These are phyloP conservation scores for Ophiocordyceps camponoti-rufipedis DNA, from an alignment of 2,329 filamentous ascomycete genomes.

Conservation along the genomic window DNA sequence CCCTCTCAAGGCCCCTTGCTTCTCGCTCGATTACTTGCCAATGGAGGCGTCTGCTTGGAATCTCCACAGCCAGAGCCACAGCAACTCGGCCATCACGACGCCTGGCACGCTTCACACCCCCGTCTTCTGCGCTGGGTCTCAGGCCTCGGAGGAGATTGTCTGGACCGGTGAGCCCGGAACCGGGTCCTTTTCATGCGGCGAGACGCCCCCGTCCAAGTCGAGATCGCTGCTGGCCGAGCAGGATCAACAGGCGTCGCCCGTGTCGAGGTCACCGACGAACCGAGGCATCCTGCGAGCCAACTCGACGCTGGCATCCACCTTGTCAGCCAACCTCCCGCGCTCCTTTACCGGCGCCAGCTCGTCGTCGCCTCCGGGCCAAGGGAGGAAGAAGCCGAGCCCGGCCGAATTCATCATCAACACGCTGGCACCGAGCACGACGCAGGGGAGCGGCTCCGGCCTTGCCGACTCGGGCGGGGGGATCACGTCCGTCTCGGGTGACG, in stretches of 20 bases:
- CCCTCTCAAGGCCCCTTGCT: slow-evolving; percentile 45
- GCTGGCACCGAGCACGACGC: slow-evolving; percentile 29
- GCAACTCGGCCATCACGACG: slow-evolving; percentile 36
- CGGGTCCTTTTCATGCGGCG: slow-evolving; percentile 41
- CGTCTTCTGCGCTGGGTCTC: slow-evolving; percentile 32
- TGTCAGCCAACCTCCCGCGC: slow-evolving; percentile 36
- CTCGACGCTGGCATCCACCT: slow-evolving; percentile 34
- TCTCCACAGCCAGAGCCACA: slow-evolving; percentile 29
- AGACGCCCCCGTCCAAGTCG: slow-evolving; percentile 37
- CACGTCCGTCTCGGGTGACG: slow-evolving; percentile 31
- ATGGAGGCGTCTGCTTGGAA: slow-evolving; percentile 36
- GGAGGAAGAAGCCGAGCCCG: slow-evolving; percentile 39
- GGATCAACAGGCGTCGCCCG: slow-evolving; percentile 26
- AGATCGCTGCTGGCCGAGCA: slow-evolving; percentile 26
- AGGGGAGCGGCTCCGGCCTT: slow-evolving; percentile 26
- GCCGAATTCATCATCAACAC: slow-evolving; percentile 40
- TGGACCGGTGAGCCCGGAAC: slow-evolving; percentile 36
- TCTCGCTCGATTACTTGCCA: slow-evolving; percentile 49
- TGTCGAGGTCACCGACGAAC: slow-evolving; percentile 42
- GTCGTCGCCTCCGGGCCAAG: slow-evolving; percentile 24
- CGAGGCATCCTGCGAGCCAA: slow-evolving; percentile 33
- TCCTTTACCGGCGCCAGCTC: slow-evolving; percentile 19
- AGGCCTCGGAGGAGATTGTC: slow-evolving; percentile 34
- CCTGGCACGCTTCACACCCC: slow-evolving; percentile 39
- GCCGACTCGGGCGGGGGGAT: slow-evolving; percentile 27